These are phyloP conservation scores for Agapanthus africanus DNA, from an alignment of 106 monocot genomes.

Conservation along the genomic window DNA sequence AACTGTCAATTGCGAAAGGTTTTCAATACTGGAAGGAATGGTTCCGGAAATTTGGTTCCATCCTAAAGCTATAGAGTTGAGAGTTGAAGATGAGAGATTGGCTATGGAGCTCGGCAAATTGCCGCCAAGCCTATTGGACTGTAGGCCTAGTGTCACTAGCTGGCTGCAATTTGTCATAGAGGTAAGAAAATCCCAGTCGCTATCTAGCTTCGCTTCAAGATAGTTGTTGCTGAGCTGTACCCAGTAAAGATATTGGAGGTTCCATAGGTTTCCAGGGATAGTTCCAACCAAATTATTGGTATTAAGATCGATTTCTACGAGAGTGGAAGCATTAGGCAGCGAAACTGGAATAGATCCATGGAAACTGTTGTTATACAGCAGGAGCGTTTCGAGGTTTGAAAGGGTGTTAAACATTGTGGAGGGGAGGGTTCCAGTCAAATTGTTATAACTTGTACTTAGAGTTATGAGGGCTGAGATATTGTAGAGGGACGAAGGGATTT, in stretches of 20 bases:
- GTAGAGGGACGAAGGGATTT: no score
- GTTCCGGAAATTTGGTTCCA: conserved; percentile 16
- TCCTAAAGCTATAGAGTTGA: neutral
- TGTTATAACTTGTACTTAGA: conserved; percentile 25
- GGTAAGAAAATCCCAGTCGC: conserved; percentile 19
- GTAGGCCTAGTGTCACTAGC: neutral
- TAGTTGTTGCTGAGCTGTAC: conserved; percentile 12
- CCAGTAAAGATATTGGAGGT: neutral
- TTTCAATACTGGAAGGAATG: conserved; percentile 9
- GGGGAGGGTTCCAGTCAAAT: conserved; percentile 17
- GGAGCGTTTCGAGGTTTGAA: conserved; percentile 15
- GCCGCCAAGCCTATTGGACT: no score
- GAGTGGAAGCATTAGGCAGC: conserved; percentile 3
- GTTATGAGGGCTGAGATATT: no score
- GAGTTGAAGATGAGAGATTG: neutral
- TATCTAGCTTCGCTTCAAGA: conserved; percentile 8
- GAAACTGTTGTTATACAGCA: conserved; percentile 19
- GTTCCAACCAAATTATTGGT: conserved; percentile 18
- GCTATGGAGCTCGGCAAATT: conserved; percentile 5
- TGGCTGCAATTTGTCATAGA: conserved; percentile 15
- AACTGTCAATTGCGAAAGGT: neutral
- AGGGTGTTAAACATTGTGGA: conserved; percentile 13
- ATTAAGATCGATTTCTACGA: conserved; percentile 1
- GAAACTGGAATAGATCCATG: conserved; percentile 33
- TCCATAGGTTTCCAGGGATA: conserved; percentile 23